A percentile compares a stretch with the other conserved stretches of the same genome.
phyloP scores from a whole-genome alignment of 225 moss, liverwort and hornwort species.

The Polytrichum commune region DNA sequence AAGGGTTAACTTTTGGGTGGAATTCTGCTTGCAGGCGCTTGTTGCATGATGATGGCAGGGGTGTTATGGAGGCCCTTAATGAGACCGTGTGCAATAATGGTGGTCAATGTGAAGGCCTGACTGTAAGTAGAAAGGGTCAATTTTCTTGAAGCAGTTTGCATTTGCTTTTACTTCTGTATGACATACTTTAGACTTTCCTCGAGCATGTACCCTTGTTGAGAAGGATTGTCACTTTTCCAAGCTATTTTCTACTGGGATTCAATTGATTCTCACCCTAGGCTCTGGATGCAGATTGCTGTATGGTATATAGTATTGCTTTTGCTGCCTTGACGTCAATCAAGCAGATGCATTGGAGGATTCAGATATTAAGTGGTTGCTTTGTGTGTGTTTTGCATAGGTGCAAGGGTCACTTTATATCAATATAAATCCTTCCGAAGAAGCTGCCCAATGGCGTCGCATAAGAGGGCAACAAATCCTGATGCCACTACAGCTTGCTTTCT shows the following conservation, averaged over 20 bases:
- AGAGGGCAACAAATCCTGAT: constrained; percentile 78
- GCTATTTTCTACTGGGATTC: too few species aligned
- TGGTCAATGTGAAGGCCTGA: constrained; percentile 74
- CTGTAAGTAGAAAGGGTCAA: constrained; percentile 44
- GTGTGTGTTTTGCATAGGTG: constrained; percentile 40
- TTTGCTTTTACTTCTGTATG: too few species aligned
- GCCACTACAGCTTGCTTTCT: constrained; percentile 83
- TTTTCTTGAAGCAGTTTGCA: too few species aligned
- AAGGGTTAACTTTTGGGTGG: too few species aligned
- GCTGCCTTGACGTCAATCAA: too few species aligned
- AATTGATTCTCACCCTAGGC: too few species aligned
- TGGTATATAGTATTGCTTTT: too few species aligned
- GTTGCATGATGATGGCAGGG: constrained; percentile 77
- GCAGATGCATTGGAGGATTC: too few species aligned
- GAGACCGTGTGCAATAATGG: constrained; percentile 73
- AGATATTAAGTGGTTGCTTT: neutral
- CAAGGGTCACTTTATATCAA: constrained; percentile 73
- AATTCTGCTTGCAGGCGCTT: constrained; percentile 52
- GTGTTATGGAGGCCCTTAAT: constrained; percentile 74
- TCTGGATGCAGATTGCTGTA: too few species aligned
- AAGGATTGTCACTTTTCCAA: too few species aligned
- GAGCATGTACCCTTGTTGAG: too few species aligned
- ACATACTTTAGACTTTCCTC: too few species aligned
- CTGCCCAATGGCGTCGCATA: constrained; percentile 87
- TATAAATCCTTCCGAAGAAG: constrained; percentile 59